Conservation (phyloP, 805 yeast species). For the Spencermartinsiella europaea region DNA sequence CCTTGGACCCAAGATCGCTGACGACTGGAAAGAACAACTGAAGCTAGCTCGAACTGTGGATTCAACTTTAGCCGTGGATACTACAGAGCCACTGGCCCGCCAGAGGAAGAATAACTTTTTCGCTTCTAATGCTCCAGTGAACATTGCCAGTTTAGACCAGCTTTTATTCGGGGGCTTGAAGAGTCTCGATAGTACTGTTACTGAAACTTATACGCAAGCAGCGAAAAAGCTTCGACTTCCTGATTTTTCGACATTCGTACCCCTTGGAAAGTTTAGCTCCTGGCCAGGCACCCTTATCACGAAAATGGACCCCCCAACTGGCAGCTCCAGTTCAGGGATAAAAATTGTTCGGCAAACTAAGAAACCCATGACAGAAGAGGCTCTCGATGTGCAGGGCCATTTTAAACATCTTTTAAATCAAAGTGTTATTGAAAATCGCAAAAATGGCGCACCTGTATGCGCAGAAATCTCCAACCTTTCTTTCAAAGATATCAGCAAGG, state of each 20-base stretch:
- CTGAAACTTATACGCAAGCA: conserved; percentile 11
- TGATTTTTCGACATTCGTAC: conserved; percentile 3
- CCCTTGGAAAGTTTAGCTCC: conserved; percentile 13
- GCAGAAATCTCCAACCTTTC: not conserved
- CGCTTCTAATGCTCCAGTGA: not conserved
- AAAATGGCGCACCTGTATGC: not conserved
- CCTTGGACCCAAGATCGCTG: not conserved
- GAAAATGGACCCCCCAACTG: not conserved
- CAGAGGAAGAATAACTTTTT: too few species aligned
- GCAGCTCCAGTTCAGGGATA: not conserved
- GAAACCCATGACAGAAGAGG: not conserved
- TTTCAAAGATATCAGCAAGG: not conserved
- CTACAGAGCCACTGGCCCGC: conserved; percentile 5
- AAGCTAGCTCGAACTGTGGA: conserved; percentile 38
- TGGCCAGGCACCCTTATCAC: conserved; percentile 10
- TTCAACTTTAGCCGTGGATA: conserved; percentile 12
- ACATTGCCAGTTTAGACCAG: conserved; percentile 36
- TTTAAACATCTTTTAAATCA: too few species aligned
- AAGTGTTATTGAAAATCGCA: not conserved
- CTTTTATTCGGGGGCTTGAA: conserved; percentile 40
- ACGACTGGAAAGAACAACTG: conserved; percentile 61
- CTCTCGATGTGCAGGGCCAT: not conserved
- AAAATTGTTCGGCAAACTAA: not conserved
- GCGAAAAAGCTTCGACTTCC: conserved; percentile 16
- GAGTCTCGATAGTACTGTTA: conserved; percentile 12